These are phyloP conservation scores for Penicillium paneum DNA, from an alignment of 2,329 filamentous ascomycete species.

Conservation along the genomic window DNA sequence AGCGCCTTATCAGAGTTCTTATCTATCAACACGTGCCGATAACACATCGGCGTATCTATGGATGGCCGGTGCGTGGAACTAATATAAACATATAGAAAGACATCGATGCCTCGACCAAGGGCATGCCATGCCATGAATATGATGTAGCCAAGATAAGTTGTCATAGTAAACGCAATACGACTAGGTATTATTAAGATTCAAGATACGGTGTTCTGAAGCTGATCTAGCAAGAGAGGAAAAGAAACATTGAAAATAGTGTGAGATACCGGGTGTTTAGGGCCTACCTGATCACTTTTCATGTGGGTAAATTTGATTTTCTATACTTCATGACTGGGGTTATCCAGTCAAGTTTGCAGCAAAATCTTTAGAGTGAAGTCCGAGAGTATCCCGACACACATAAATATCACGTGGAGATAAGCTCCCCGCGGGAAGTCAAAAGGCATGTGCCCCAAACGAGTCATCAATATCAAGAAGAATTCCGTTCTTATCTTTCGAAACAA, in stretches of 20 bases:
- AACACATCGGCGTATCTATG: background rate
- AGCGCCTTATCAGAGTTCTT: background rate
- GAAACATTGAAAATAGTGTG: background rate
- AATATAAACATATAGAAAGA: background rate
- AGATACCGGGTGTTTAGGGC: no score
- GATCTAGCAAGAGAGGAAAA: background rate
- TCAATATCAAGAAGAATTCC: background rate
- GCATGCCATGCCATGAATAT: background rate
- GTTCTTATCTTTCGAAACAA: slow-evolving; percentile 20
- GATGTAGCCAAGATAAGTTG: background rate
- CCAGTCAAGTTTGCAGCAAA: background rate
- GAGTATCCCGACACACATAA: no score
- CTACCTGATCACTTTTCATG: background rate
- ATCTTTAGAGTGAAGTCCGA: no score
- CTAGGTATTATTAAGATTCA: background rate
- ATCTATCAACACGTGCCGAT: slow-evolving; percentile 1
- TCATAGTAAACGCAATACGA: background rate
- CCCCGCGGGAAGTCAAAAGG: slow-evolving; percentile 16
- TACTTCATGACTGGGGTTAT: background rate
- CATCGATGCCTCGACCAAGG: background rate
- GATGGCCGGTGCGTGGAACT: background rate
- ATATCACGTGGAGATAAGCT: slow-evolving; percentile 14
- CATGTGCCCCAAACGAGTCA: slow-evolving; percentile 18
- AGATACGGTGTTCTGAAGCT: background rate
- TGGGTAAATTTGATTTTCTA: background rate